These are phyloP conservation scores for Aureobasidium sp. DNA, from an alignment of 2,329 filamentous ascomycete genomes.

Conservation along the genomic window DNA sequence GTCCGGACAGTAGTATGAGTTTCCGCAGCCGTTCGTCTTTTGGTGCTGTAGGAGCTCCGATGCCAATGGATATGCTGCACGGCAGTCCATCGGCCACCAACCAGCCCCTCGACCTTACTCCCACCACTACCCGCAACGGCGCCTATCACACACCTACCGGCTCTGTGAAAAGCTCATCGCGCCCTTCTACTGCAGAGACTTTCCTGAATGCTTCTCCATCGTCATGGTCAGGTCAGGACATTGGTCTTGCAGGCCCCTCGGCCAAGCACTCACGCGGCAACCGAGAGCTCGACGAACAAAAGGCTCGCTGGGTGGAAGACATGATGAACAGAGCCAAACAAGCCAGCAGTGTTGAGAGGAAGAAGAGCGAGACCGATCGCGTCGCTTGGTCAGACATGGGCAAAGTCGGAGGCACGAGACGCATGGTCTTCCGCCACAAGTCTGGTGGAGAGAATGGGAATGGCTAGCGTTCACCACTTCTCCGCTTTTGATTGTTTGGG, in stretches of 20 bases:
- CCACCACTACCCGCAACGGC: neutral
- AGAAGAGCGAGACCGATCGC: conserved; percentile 20
- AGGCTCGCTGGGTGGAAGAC: conserved; percentile 70
- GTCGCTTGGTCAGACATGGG: conserved; percentile 58
- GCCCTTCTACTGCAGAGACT: conserved; percentile 13
- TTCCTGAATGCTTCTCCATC: conserved; percentile 18
- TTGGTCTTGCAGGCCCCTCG: conserved; percentile 64
- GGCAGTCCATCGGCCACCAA: neutral
- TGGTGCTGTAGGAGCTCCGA: neutral
- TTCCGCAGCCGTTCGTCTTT: conserved; percentile 5
- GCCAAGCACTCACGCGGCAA: conserved; percentile 33
- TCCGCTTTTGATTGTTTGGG: neutral
- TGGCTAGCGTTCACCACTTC: neutral
- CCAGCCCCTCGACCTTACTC: neutral
- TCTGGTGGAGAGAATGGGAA: neutral
- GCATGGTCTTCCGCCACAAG: conserved; percentile 40
- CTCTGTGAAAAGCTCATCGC: conserved; percentile 9
- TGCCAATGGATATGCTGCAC: neutral
- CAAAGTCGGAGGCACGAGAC: conserved; percentile 62
- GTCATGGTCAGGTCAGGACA: conserved; percentile 33
- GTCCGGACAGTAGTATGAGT: conserved; percentile 13
- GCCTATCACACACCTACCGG: neutral
- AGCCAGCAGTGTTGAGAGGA: conserved; percentile 50
- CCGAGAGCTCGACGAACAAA: conserved; percentile 51
- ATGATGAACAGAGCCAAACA: conserved; percentile 71